These are phyloP conservation scores for Aspergillus leporis DNA, from an alignment of 495 filamentous ascomycete genomes.

Conservation along the genomic window DNA sequence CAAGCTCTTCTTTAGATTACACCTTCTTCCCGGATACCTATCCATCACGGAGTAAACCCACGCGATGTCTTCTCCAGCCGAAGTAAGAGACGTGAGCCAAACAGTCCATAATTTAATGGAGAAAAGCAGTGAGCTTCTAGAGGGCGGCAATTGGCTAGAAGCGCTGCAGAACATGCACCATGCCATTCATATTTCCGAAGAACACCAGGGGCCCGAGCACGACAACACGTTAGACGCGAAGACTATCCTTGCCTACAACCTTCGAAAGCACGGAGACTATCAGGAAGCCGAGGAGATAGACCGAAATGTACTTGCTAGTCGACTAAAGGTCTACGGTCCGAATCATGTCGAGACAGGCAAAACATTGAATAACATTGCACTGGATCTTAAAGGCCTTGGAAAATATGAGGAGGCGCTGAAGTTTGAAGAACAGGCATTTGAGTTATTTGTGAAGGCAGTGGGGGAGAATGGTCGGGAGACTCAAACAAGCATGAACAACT, in stretches of 20 bases:
- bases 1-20: no score
- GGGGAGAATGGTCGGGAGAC: not conserved
- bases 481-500: conserved; percentile 4
- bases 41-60: no score
- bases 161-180: no score
- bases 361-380: conserved; percentile 4
- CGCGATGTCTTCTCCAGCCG: no score
- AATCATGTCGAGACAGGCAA: not conserved
- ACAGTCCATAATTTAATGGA: not conserved
- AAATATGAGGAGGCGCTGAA: not conserved
- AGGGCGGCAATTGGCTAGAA: no score
- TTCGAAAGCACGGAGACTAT: not conserved
- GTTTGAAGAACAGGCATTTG: not conserved
- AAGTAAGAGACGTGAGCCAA: not conserved
- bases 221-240: not conserved
- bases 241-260: not conserved
- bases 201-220: not conserved
- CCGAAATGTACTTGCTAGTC: not conserved
- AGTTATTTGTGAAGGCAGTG: not conserved
- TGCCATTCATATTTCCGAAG: no score
- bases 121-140: no score
- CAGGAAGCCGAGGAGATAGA: conserved; percentile 1
- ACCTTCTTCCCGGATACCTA: no score
- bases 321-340: no score
- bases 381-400: conserved; percentile 5